These are phyloP conservation scores for Priceomyces castillae DNA, from an alignment of 805 yeast genomes.

Conservation along the genomic window DNA sequence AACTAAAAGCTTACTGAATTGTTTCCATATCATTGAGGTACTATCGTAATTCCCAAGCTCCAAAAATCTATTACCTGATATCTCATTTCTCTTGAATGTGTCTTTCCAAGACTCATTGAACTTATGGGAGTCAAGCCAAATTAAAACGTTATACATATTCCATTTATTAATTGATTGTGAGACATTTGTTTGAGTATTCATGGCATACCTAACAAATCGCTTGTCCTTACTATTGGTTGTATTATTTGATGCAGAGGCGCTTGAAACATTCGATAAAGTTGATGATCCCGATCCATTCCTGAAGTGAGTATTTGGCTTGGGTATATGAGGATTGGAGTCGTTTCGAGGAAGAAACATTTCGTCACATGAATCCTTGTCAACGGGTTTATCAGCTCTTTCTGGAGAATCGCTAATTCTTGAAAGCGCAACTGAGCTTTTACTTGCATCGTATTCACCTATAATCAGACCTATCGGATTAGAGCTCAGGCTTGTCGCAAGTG, in stretches of 20 bases:
- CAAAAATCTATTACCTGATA: slow-evolving; percentile 63
- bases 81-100: slow-evolving; percentile 54
- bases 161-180: slow-evolving; percentile 56
- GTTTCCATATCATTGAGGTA: slow-evolving; percentile 45
- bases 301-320: slow-evolving; percentile 15
- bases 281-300: slow-evolving; percentile 39
- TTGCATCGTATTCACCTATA: slow-evolving; percentile 28
- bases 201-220: slow-evolving; percentile 42
- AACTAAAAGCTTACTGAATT: slow-evolving; percentile 30
- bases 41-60: slow-evolving; percentile 65
- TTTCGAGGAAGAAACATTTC: neutral
- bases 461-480: slow-evolving; percentile 29
- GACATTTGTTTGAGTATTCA: slow-evolving; percentile 25
- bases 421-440: slow-evolving; percentile 20
- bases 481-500: slow-evolving; percentile 14
- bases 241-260: slow-evolving; percentile 22
- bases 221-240: slow-evolving; percentile 24
- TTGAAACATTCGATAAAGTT: slow-evolving; percentile 28
- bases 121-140: slow-evolving; percentile 66
- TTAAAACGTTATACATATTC: slow-evolving; percentile 63
- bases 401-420: slow-evolving; percentile 1
- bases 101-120: slow-evolving; percentile 76
- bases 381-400: neutral
- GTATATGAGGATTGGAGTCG: neutral
- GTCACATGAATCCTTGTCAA: neutral